Base-by-base conservation (phyloP, 2,329 filamentous ascomycete species). In the Monosporascus sp. region DNA sequence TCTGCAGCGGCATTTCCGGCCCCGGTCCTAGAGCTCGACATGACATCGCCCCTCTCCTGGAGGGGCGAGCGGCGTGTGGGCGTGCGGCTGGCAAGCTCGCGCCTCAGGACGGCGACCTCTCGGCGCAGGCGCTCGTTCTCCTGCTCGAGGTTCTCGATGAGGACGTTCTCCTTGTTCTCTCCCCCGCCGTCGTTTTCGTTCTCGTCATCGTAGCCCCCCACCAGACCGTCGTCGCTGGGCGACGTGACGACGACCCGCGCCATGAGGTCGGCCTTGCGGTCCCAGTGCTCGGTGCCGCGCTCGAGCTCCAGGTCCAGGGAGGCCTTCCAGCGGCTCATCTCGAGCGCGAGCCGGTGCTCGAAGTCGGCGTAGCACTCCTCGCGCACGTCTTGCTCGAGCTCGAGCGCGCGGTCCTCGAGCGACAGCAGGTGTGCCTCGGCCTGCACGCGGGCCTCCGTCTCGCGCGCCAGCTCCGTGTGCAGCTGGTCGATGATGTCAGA, bases 291-390 rank as follows among this genome's bases (percentile, higher is more conserved):
- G 56, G 96, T 91, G 50, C 85, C 85, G 45, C 85, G 82, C 62
- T 95, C 91, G 56, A 84, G 81, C 68, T 97, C 91, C 5, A 87
- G 83, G 19, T 90, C 87, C 69, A 91, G 82, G 0, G 84, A 87
- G 0, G 81, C 82, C 66, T 93, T 87, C 88, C 91, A 97, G n/a
- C 90, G 79, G 9, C 82, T 80, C 69, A 90, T 83, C 68, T 97
- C 91, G 14, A 86, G 74, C 20, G 85, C 82, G 47, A 97, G 79
- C 11, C 84, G 82, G 55, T 82, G 76, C 65, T 99, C 94, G 76
- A 96, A 95, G 65, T 97, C 94, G 2, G 76, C 78, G 61, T 86
- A 92, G 62, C 92, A 93, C 61, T 97, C 93, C 65, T 97, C 93
- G 22, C 94, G 86, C 31, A 97, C 83, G 6, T 87, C 86, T 61